Evolutionary conservation across 2,329 filamentous ascomycete species (phyloP).

Genomic region (Amylocarpus encephaloides): DNA sequence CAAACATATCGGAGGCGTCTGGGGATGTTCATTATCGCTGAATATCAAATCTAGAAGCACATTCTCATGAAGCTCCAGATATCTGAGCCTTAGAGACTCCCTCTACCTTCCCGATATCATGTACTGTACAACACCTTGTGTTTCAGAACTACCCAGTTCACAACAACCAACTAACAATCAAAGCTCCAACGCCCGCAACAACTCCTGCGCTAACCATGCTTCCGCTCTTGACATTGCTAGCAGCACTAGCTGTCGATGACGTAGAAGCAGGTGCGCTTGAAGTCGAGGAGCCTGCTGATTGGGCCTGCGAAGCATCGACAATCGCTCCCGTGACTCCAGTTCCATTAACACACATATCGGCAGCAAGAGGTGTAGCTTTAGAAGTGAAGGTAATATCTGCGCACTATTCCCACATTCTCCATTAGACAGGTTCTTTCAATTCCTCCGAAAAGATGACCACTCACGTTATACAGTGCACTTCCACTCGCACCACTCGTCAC

Average conservation of each 20-base stretch:
- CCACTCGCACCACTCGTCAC: conserved; percentile 54
- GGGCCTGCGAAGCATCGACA: conserved; percentile 23
- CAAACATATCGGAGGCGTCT: too few relatives aligned
- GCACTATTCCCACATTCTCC: conserved; percentile 43
- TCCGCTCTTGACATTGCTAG: background rate
- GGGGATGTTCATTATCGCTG: too few relatives aligned
- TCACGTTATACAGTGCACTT: conserved; percentile 60
- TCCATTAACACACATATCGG: conserved; percentile 51
- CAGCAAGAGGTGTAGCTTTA: conserved; percentile 40
- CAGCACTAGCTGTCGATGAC: conserved; percentile 2
- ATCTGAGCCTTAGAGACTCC: too few relatives aligned
- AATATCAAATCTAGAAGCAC: too few relatives aligned
- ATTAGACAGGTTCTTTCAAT: background rate
- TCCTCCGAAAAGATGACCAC: conserved; percentile 17
- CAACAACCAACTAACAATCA: conserved; percentile 6
- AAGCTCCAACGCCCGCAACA: conserved; percentile 1
- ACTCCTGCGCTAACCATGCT: background rate
- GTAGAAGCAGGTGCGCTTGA: background rate
- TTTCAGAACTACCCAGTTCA: background rate
- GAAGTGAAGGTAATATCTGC: conserved; percentile 64
- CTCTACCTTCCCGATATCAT: too few relatives aligned
- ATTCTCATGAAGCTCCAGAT: too few relatives aligned
- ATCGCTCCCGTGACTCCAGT: conserved; percentile 36
- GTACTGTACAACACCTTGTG: too few relatives aligned
- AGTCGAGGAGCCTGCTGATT: conserved; percentile 7